Evolutionary conservation across 2,329 filamentous ascomycete genomes (phyloP), one percentile per base, ranked within the genome.

Genomic region (Microsporum audouinii): DNA sequence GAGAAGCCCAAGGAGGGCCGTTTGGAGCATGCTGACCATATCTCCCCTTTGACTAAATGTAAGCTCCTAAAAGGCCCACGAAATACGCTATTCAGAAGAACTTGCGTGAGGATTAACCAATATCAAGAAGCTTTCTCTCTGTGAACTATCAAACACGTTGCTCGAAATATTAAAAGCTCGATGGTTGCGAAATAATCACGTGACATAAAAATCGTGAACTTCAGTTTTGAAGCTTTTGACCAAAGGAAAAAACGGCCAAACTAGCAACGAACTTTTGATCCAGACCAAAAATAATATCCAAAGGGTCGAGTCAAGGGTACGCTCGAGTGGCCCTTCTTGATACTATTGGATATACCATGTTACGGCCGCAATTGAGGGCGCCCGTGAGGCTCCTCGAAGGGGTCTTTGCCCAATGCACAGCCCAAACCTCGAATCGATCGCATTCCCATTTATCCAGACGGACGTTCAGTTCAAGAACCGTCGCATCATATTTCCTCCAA

Each of bases 1-100:
- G 57, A 88, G 76, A 14, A 90, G 71, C 61, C 71, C 69, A 64
- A 71, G 71, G 2, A 76, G 43, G 55, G 27, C 55, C 8, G 55
- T 41, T 17, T 33, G 31, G 2, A 55, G 14, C 31, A 34, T 17
- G 33, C 14, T 38, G 27, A 7, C 33, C 51, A 55, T 55, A 6
- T 55, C 33, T 23, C 12, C 6, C 17, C 17, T 23, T 23, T 23
- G 39, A 6, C 4, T n/a, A 5, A n/a, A n/a, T 43, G 5, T 17
- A 14, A n/a, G 39, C n/a, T 43, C 39, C 39, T 5, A n/a, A n/a
- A 6, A 43, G 2, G 39, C 17, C 14, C n/a, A n/a, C n/a, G 6
- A n/a, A 1, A 14, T 23, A 23, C 17, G 17, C 17, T 43, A n/a
- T 43, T n/a, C 14, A 43, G 39, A n/a, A n/a, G 4, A 14, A 5